These are phyloP conservation scores for Phaeosphaeriaceae sp. DNA, from an alignment of 2,329 filamentous ascomycete species.

Conservation along the genomic window DNA sequence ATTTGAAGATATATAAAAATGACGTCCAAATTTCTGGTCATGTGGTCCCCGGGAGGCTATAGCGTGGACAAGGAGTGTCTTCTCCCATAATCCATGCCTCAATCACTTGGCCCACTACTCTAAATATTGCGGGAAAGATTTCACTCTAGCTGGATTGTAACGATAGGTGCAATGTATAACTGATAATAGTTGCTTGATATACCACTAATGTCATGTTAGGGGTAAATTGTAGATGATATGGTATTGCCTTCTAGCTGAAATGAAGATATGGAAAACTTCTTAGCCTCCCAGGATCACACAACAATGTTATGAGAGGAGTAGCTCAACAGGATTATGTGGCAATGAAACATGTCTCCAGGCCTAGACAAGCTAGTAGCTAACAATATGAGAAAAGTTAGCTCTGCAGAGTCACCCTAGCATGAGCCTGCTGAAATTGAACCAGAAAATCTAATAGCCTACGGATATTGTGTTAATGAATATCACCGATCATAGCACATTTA, in stretches of 20 bases:
- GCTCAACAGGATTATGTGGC: background rate
- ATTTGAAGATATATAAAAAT: too few species aligned
- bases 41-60: too few species aligned
- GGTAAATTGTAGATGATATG: too few species aligned
- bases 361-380: too few species aligned
- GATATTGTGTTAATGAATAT: slow-evolving; percentile 13
- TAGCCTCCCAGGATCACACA: slow-evolving; percentile 24
- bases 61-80: slow-evolving; percentile 6
- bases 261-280: slow-evolving; percentile 15
- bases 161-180: too few species aligned
- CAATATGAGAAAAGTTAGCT: background rate
- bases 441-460: slow-evolving; percentile 8
- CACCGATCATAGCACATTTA: slow-evolving; percentile 9
- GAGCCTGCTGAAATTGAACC: slow-evolving; percentile 9
- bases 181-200: too few species aligned
- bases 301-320: slow-evolving; percentile 6
- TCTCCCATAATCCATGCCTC: slow-evolving; percentile 19
- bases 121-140: slow-evolving; percentile 6
- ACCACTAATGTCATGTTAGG: too few species aligned
- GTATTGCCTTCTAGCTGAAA: slow-evolving; percentile 10
- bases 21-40: too few species aligned
- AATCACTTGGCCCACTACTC: too few species aligned
- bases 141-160: too few species aligned
- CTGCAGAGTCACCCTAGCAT: slow-evolving; percentile 4
- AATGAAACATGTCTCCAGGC: slow-evolving; percentile 2